phyloP scores from a whole-genome alignment of 805 yeast genomes.

The Millerozyma acaciae region DNA sequence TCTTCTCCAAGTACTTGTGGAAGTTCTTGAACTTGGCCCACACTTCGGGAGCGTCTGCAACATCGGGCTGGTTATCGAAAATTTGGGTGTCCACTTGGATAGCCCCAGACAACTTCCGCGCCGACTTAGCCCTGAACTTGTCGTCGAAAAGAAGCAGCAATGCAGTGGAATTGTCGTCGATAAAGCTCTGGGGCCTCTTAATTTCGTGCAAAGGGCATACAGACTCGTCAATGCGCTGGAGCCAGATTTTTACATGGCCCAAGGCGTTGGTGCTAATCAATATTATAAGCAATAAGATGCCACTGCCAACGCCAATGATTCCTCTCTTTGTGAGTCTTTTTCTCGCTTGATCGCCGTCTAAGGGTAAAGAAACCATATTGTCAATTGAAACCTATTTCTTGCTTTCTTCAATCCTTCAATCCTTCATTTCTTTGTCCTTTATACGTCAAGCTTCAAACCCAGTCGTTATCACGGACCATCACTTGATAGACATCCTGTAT shows the following conservation, averaged over 20 bases:
- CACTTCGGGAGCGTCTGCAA: conserved; percentile 48
- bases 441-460: too few species aligned
- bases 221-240: conserved; percentile 4
- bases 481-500: too few species aligned
- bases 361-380: conserved; percentile 13
- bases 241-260: conserved; percentile 15
- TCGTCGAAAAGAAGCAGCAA: conserved; percentile 22
- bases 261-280: conserved; percentile 15
- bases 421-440: too few species aligned
- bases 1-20: conserved; percentile 47
- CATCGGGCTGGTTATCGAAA: conserved; percentile 48
- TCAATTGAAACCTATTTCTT: too few species aligned
- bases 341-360: conserved; percentile 6
- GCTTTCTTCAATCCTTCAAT: too few species aligned
- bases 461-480: too few species aligned
- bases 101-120: conserved; percentile 50
- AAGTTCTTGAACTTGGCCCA: conserved; percentile 42
- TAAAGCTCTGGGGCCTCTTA: conserved; percentile 4
- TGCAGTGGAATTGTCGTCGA: conserved; percentile 28
- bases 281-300: too few species aligned
- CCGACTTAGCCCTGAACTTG: conserved; percentile 29
- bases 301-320: conserved; percentile 9
- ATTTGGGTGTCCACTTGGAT: conserved; percentile 63
- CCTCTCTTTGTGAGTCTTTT: conserved; percentile 6
- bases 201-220: conserved; percentile 11